Evolutionary conservation across 495 filamentous ascomycete genomes (phyloP), one percentile per base, ranked within the genome.

Genomic region (Xylaria grammica): DNA sequence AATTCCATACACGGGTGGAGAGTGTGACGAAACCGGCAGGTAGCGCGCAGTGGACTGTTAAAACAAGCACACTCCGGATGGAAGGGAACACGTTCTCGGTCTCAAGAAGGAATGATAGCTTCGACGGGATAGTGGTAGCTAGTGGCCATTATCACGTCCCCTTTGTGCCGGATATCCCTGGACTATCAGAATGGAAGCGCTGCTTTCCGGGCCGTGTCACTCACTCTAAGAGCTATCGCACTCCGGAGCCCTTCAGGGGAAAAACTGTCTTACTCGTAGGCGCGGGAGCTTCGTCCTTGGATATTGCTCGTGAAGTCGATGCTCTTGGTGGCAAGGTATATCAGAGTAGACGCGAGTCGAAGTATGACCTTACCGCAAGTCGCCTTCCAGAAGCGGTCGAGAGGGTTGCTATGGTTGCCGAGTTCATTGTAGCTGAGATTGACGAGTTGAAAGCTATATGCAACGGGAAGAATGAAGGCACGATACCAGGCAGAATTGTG

Each of bases 161-260:
- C 15, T 81, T 78, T 2, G 73, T 89, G 1, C 87, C 87, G 9
- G 78, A 86, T 66, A 81, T 87, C 24, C 67, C 76, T 0, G 86
- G 86, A 0, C 71, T 90, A 11, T 63, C 79, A 0, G 77, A 79
- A 5, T 83, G 84, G 69, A 89, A 88, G 62, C 49, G 70, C 9
- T 74, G 65, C 45, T 87, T 82, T 73, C 84, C 87, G 0, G 54
- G 67, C 15, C 72, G 78, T 7, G 78, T 90, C 30, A 76, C 75
- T 5, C 87, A 89, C 72, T 89, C 87, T 1, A 89, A 89, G 66
- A 81, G 78, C 57, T 89, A 88, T 60, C 81, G 87, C 13, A 79
- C 70, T 3, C 79, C 87, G 0, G 72, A 81, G 5, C 69, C 67
- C 11, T 86, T 83, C 64, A 56, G 60, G 15, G 65, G 59, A 5